Conservation (phyloP, 116 monocot species). For the Cymodocea nodosa region DNA sequence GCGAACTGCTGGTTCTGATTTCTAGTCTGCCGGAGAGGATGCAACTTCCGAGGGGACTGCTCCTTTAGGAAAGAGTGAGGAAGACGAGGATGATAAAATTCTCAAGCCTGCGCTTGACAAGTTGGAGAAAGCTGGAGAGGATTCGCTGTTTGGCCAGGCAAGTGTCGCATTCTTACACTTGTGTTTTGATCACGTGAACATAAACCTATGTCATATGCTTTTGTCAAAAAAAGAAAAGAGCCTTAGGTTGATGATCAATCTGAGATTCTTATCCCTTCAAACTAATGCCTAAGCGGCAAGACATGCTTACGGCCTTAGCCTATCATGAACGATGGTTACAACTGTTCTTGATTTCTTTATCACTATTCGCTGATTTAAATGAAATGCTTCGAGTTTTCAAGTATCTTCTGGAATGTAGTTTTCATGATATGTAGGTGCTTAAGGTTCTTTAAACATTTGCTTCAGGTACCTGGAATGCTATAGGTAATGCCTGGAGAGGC, state of each 20-base stretch:
- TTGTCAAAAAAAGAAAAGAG: neutral
- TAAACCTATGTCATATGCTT: neutral
- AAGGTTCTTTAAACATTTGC: conserved; percentile 69
- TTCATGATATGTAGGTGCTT: conserved; percentile 39
- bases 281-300: neutral
- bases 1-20: conserved; percentile 11
- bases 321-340: too few species aligned
- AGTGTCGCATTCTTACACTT: neutral
- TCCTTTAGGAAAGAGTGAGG: conserved; percentile 15
- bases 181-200: too few species aligned
- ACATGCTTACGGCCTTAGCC: too few species aligned
- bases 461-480: conserved; percentile 66
- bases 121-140: conserved; percentile 85
- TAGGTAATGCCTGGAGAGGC: conserved; percentile 78
- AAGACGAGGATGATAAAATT: conserved; percentile 15
- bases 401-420: neutral
- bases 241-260: neutral
- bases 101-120: conserved; percentile 60
- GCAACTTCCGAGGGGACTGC: conserved; percentile 3
- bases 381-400: neutral
- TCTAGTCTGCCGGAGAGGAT: conserved; percentile 12
- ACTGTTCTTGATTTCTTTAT: too few species aligned
- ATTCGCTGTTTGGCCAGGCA: conserved; percentile 77
- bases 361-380: too few species aligned
- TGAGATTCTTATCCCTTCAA: neutral